Conservation (phyloP, 768 basidiomycete genomes). For the Postia placenta region DNA sequence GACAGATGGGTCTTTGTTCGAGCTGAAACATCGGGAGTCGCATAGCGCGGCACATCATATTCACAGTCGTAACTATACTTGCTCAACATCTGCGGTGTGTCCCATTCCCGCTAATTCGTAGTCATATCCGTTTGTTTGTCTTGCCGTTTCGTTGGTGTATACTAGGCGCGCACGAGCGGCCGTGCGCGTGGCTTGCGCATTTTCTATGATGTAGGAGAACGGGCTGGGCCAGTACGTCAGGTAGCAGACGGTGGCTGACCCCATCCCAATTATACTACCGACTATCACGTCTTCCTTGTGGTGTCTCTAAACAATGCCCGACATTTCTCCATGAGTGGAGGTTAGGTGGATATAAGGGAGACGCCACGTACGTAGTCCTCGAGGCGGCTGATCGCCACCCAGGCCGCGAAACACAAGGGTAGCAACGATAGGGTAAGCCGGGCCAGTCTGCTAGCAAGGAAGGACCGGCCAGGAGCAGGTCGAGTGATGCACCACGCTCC, state of each 20-base stretch:
- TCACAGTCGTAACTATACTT: constrained; percentile 13
- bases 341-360: not conserved
- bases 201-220: constrained; percentile 27
- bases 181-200: not conserved
- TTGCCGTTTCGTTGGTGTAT: constrained; percentile 27
- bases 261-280: constrained; percentile 51
- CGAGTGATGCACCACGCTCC: constrained; percentile 48
- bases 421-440: constrained; percentile 41
- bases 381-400: constrained; percentile 55
- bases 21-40: constrained; percentile 14
- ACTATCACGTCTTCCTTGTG: constrained; percentile 66
- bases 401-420: constrained; percentile 51
- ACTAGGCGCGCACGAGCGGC: constrained; percentile 34
- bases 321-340: not conserved
- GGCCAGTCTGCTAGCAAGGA: constrained; percentile 42
- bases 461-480: constrained; percentile 28
- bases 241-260: constrained; percentile 45
- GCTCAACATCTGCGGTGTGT: constrained; percentile 15
- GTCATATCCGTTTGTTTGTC: constrained; percentile 24
- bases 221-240: constrained; percentile 64
- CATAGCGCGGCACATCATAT: constrained; percentile 6
- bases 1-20: constrained; percentile 71
- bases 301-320: constrained; percentile 39
- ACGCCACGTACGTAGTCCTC: constrained; percentile 54
- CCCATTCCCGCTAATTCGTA: constrained; percentile 39